These are phyloP conservation scores for Aspergillus quadricinctus DNA, from an alignment of 2,329 filamentous ascomycete genomes.

Conservation along the genomic window DNA sequence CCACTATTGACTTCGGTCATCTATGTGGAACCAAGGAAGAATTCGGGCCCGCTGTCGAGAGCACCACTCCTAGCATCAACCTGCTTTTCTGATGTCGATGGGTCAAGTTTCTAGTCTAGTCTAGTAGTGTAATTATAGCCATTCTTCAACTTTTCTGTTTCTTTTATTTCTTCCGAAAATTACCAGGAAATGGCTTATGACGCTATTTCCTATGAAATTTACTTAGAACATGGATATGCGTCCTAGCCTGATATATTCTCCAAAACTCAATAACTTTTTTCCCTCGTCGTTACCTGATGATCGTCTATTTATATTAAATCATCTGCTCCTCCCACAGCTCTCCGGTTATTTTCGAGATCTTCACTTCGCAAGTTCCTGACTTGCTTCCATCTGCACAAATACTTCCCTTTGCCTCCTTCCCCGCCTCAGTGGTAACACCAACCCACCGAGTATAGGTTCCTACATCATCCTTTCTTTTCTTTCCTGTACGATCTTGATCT, in stretches of 20 bases:
- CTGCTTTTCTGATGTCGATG: neutral
- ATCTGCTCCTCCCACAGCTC: neutral
- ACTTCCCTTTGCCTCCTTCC: slow-evolving; percentile 8
- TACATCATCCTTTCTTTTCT: neutral
- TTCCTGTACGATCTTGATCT: slow-evolving; percentile 5
- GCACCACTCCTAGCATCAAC: slow-evolving; percentile 1
- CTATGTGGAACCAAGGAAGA: slow-evolving; percentile 11
- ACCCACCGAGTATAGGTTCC: neutral
- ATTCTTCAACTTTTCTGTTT: neutral
- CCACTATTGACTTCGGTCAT: neutral
- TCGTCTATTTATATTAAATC: neutral
- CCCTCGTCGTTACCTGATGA: neutral
- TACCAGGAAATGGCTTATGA: neutral
- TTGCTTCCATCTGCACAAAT: slow-evolving; percentile 9
- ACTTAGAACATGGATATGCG: neutral
- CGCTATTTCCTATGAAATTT: neutral
- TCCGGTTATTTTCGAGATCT: neutral
- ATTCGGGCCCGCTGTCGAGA: slow-evolving; percentile 17
- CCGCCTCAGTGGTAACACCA: slow-evolving; percentile 4
- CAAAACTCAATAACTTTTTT: neutral
- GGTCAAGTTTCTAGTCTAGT: neutral
- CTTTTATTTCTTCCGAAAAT: neutral
- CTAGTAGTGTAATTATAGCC: neutral
- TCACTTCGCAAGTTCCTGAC: neutral
- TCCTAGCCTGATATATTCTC: neutral